Conservation (phyloP, 139 green algal genomes). For the Chlamydomonas applanata region DNA sequence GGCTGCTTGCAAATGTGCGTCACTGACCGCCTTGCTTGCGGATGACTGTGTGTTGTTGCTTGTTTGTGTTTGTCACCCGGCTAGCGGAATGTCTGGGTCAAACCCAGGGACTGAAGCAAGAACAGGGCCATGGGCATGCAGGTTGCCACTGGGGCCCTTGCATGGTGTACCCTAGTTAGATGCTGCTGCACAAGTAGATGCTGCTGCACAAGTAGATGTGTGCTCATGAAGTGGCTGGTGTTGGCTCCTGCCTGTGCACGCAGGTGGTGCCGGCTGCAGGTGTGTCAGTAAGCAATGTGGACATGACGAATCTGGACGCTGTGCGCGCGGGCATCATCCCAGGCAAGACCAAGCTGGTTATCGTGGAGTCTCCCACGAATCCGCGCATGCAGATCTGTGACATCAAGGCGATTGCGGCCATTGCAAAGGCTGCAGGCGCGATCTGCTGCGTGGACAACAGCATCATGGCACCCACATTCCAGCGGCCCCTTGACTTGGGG, state of each 20-base stretch:
- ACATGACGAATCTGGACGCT: conserved; percentile 83
- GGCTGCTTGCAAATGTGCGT: conserved; percentile 74
- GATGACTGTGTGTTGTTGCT: background rate
- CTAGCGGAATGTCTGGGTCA: too few species aligned
- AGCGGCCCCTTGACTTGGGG: conserved; percentile 72
- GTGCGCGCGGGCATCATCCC: conserved; percentile 59
- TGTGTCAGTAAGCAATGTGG: conserved; percentile 82
- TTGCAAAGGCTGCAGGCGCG: conserved; percentile 77
- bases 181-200: background rate
- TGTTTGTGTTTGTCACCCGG: too few species aligned
- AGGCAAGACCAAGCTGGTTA: conserved; percentile 85
- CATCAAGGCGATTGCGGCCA: conserved; percentile 68
- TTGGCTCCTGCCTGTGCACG: background rate
- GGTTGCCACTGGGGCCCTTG: background rate
- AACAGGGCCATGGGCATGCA: background rate
- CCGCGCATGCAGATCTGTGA: conserved; percentile 95
- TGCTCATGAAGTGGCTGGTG: background rate
- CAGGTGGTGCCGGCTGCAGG: conserved; percentile 41
- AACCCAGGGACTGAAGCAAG: background rate
- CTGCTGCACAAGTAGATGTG: background rate
- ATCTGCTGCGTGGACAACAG: conserved; percentile 94
- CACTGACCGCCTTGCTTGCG: too few species aligned
- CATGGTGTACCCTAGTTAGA: too few species aligned
- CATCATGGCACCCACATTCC: conserved; percentile 91
- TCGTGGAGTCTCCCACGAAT: conserved; percentile 98